Base-by-base conservation (phyloP, 2,329 filamentous ascomycete genomes). In the Aureobasidium sp. region DNA sequence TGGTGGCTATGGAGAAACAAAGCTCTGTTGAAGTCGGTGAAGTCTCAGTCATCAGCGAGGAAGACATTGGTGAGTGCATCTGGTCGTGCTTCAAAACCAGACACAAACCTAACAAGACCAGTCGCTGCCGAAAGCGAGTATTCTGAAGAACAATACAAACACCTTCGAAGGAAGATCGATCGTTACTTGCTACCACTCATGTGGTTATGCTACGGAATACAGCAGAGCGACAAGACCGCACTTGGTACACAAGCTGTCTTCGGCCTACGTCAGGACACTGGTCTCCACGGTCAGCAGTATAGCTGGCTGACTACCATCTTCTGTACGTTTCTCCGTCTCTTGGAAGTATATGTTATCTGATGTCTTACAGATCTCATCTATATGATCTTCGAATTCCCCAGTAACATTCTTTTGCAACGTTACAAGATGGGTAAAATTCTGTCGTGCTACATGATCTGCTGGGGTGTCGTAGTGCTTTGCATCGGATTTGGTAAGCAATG, bases 131-230 rank as follows among this genome's bases (percentile, higher is more conserved):
- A 60, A 29, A 21, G 45, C 36, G n/a, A 60, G 16, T 77, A 69
- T 42, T 66, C 66, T 1, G 64, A 66, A 3, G 67, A 63, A 15
- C 64, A 71, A 25, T 70, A 69, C 64, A 68, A 69, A 50, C 64
- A 63, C 11, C 50, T 70, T 3, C 62, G 68, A 30, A 45, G 69
- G 34, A 79, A 79, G 64, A 73, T 77, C 25, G 78, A 80, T 63
- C 70, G 70, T n/a, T 78, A 75, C 62, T 69, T 80, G 16, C 71
- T 79, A 0, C 77, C 77, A 1, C 66, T 80, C 45, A 80, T 80
- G 77, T 80, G 75, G 73, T 68, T 72, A 63, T 79, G 77, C 65
- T 80, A 79, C 62, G 78, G 78, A 37, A 76, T 80, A 52, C 79
- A 81, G 64, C 78, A 80, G 65, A 75, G 73, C 0, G 77, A 80